Base-by-base conservation (phyloP, 192 early-diverging fungal species). In the Coemansia furcata region DNA sequence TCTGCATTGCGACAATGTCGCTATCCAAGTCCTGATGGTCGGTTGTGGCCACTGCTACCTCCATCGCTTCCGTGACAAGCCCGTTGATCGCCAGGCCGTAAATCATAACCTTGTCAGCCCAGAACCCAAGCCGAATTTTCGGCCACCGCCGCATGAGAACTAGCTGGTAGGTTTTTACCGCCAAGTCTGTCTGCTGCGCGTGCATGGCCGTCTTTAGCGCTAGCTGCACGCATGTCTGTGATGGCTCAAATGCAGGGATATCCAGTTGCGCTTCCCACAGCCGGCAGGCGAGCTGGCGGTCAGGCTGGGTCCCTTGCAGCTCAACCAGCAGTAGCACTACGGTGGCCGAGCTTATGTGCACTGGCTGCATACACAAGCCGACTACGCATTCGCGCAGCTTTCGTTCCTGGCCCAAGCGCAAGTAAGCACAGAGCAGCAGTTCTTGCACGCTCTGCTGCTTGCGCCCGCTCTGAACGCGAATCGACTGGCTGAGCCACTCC, bases 41-140 rank as follows among this genome's bases (percentile, higher is more conserved):
- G 23, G 69, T 68, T 3, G 78, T 80, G 7, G 74, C 79, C 19
- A 59, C 38, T 3, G 74, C 68, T 26, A 82, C 54, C 26, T 82
- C 67, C 30, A 76, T 70, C 30, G 79, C 79, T 40, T 76, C 74
- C 4, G 32, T 26, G 23, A 57, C 67, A 33, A 32, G 40, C 11
- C 67, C 65, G 52, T 82, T 76, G n/a, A 71, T 71, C 11, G 74
- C 74, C 65, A 82, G 59, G n/a, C 79, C 79, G 62, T 82, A 76
- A 8, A 82, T 43, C 60, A 82, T 68, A n/a, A 75, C 44, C 43
- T 73, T 76, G 17, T 82, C 74, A 4, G 74, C 62, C 79, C 79
- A 82, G 49, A 63, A 76, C 3, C 79, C 79, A 26, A 61, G 36
- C 37, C 39, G 39, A 14, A 82, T 60, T 1, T 46, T 55, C 1